phyloP scores from a whole-genome alignment of 2,329 filamentous ascomycete species.

The Monosporascus sp. region DNA sequence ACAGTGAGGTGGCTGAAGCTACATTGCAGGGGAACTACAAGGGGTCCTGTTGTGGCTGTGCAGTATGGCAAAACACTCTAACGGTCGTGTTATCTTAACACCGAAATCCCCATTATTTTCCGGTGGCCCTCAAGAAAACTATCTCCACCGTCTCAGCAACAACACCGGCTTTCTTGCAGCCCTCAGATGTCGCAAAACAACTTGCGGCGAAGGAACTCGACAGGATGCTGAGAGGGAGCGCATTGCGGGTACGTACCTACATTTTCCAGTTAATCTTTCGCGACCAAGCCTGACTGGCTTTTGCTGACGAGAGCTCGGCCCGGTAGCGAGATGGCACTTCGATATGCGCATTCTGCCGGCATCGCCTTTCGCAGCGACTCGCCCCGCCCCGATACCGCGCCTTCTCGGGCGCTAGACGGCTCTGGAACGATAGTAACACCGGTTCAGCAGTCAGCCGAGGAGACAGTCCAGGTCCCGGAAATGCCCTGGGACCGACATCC shows the following conservation, averaged over 20 bases:
- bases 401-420: conserved; percentile 12
- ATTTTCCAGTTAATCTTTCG: too few species aligned
- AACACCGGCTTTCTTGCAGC: conserved; percentile 2
- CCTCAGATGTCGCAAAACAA: conserved; percentile 16
- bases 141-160: not conserved
- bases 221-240: conserved; percentile 26
- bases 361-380: conserved; percentile 16
- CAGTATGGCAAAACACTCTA: not conserved
- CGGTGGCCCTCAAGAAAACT: not conserved
- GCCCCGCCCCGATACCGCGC: conserved; percentile 8
- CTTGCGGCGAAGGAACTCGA: conserved; percentile 6
- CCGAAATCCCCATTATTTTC: not conserved
- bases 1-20: too few species aligned
- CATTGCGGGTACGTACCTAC: conserved; percentile 17
- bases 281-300: not conserved
- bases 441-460: not conserved
- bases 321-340: conserved; percentile 20
- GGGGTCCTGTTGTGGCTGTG: too few species aligned
- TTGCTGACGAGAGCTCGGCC: not conserved
- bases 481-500: not conserved
- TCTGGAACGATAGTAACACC: conserved; percentile 3
- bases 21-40: too few species aligned
- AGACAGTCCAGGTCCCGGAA: not conserved
- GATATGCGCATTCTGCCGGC: conserved; percentile 25
- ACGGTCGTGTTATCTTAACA: not conserved